Conservation (phyloP, 2,329 filamentous ascomycete genomes). For the Phyllosticta citribraziliensis region DNA sequence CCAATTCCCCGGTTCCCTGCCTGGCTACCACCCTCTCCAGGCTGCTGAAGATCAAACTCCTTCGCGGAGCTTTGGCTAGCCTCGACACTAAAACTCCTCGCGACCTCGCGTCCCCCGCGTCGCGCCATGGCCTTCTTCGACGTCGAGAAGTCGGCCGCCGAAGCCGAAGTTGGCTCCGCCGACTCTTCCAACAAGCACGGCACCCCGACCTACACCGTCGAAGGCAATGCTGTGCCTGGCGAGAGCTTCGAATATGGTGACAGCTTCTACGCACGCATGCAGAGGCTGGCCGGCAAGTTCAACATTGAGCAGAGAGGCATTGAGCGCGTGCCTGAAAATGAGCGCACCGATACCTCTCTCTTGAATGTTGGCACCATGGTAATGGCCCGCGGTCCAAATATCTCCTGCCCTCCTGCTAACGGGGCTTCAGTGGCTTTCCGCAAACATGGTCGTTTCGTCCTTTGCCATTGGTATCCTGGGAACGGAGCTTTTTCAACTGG, state of each 20-base stretch:
- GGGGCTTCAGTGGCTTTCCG: slow-evolving; percentile 56
- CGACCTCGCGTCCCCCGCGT: neutral
- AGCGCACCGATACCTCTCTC: slow-evolving; percentile 55
- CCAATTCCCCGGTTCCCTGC: neutral
- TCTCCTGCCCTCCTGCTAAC: neutral
- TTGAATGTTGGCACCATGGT: slow-evolving; percentile 64
- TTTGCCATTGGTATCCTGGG: slow-evolving; percentile 68
- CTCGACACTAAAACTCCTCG: neutral
- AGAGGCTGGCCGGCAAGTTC: slow-evolving; percentile 53
- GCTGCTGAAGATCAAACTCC: slow-evolving; percentile 10
- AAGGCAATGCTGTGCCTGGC: slow-evolving; percentile 43
- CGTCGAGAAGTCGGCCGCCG: slow-evolving; percentile 18
- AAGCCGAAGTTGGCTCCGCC: slow-evolving; percentile 19
- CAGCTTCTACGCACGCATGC: slow-evolving; percentile 47
- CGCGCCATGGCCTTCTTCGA: slow-evolving; percentile 13
- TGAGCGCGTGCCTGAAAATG: slow-evolving; percentile 61
- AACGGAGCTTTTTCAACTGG: slow-evolving; percentile 57
- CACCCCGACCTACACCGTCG: slow-evolving; percentile 18
- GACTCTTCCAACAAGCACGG: slow-evolving; percentile 14
- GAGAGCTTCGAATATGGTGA: slow-evolving; percentile 51
- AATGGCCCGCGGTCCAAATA: slow-evolving; percentile 23
- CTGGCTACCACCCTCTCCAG: neutral
- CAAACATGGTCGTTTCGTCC: slow-evolving; percentile 68
- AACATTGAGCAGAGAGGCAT: slow-evolving; percentile 67
- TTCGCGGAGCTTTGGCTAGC: slow-evolving; percentile 9